Evolutionary conservation across 164 flowering plant genomes (phyloP).

Genomic region (Akebia trifoliata): DNA sequence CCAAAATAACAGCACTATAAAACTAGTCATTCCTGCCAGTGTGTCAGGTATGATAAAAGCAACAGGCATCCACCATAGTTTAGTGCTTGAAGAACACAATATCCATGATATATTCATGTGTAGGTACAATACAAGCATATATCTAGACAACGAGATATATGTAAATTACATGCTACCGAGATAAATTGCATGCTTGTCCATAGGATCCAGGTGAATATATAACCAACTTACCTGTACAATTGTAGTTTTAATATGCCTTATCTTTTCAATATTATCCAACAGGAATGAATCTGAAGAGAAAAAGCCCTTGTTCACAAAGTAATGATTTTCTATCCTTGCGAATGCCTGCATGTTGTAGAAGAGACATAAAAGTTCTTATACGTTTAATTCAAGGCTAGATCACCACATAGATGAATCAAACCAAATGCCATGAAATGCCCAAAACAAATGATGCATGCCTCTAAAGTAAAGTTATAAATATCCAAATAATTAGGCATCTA

Average conservation of each 20-base stretch:
- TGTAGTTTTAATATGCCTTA: conserved; percentile 69
- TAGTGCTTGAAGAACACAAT: not conserved
- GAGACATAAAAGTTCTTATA: too few species aligned
- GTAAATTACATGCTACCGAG: not conserved
- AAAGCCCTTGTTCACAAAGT: conserved; percentile 85
- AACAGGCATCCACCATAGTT: not conserved
- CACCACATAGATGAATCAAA: not conserved
- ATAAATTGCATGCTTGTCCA: not conserved
- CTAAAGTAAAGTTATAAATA: too few species aligned
- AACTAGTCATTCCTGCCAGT: too few species aligned
- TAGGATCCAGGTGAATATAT: not conserved
- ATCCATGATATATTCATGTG: too few species aligned
- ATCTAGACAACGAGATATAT: not conserved
- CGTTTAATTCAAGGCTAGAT: too few species aligned
- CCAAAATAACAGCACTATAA: too few species aligned
- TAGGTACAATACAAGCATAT: not conserved
- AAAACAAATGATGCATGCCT: too few species aligned
- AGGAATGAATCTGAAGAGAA: conserved; percentile 79
- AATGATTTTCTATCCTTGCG: conserved; percentile 95
- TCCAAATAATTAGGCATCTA: too few species aligned
- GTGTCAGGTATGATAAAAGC: not conserved
- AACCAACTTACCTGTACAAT: conserved; percentile 76
- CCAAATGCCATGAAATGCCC: too few species aligned
- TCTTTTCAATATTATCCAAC: conserved; percentile 83
- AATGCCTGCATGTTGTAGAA: conserved; percentile 58